Conservation (phyloP, 2,329 filamentous ascomycete genomes). For the Parastagonospora avenae region DNA sequence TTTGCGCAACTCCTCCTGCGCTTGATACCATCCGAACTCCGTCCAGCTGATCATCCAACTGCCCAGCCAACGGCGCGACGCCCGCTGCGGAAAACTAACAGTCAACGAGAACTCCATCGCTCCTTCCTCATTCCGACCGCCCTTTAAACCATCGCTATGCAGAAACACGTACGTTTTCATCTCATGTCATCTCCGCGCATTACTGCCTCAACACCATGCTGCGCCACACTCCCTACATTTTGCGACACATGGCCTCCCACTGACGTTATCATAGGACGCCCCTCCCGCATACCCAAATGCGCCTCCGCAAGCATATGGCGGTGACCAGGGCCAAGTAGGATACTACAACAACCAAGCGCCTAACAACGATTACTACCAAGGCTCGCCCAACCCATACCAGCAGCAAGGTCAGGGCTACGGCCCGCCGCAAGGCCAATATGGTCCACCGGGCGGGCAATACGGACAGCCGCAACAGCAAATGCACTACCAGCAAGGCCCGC, state of each 20-base stretch:
- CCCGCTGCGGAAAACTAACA: slow-evolving; percentile 8
- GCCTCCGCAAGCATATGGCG: slow-evolving; percentile 31
- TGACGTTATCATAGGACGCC: slow-evolving; percentile 28
- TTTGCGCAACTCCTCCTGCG: background rate
- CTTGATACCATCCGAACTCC: background rate
- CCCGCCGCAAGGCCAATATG: slow-evolving; percentile 29
- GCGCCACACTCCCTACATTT: slow-evolving; percentile 8
- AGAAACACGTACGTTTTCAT: slow-evolving; percentile 32
- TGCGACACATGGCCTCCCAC: background rate
- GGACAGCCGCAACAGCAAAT: slow-evolving; percentile 23
- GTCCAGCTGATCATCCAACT: slow-evolving; percentile 3
- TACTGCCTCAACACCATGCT: background rate
- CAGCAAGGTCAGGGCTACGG: slow-evolving; percentile 28
- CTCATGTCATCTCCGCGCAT: background rate
- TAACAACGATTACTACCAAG: slow-evolving; percentile 19
- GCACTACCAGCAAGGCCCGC: slow-evolving; percentile 35
- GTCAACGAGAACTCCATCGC: slow-evolving; percentile 6
- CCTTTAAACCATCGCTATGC: slow-evolving; percentile 1
- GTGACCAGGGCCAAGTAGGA: slow-evolving; percentile 25
- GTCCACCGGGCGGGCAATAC: slow-evolving; percentile 25
- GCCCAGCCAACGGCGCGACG: slow-evolving; percentile 26
- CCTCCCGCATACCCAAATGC: slow-evolving; percentile 36
- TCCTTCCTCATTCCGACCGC: slow-evolving; percentile 9
- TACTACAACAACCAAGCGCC: slow-evolving; percentile 9
- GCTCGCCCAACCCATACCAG: slow-evolving; percentile 29